Conservation (phyloP, 257 asterid species). For the Solanum lycopersicoides region DNA sequence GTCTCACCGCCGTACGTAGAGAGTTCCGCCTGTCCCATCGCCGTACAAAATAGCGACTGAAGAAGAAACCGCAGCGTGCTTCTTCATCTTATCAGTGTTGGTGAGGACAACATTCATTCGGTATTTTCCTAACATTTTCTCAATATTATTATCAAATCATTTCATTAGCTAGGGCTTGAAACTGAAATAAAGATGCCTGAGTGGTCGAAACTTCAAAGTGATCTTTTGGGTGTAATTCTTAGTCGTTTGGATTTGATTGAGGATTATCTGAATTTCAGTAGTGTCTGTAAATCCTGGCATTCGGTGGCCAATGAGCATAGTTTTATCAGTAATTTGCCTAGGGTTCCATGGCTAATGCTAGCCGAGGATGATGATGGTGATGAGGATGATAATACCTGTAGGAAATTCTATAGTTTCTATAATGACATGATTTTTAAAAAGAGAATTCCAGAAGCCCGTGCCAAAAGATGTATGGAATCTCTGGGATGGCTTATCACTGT, state of each 20-base stretch:
- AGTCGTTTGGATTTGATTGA: neutral
- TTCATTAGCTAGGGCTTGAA: no score
- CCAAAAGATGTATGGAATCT: neutral
- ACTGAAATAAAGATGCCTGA: neutral
- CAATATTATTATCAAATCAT: no score
- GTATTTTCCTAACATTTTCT: no score
- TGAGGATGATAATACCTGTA: neutral
- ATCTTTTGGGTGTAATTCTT: neutral
- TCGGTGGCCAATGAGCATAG: neutral
- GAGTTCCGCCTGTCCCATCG: neutral
- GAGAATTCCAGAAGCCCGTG: neutral
- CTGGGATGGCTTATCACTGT: neutral
- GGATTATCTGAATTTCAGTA: neutral
- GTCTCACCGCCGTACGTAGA: neutral
- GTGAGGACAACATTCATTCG: neutral
- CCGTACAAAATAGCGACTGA: neutral
- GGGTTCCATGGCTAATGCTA: neutral
- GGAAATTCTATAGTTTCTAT: neutral
- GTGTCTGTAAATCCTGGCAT: neutral
- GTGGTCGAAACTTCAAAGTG: neutral
- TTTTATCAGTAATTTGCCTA: neutral
- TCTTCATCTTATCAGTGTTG: neutral
- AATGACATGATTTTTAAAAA: neutral
- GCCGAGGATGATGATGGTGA: neutral
- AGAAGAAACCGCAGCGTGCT: neutral